Percentiles rank a stretch among this genome's conserved stretches.
phyloP scores from a whole-genome alignment of 2,329 filamentous ascomycete genomes.

The Hymenoscyphus repandus region DNA sequence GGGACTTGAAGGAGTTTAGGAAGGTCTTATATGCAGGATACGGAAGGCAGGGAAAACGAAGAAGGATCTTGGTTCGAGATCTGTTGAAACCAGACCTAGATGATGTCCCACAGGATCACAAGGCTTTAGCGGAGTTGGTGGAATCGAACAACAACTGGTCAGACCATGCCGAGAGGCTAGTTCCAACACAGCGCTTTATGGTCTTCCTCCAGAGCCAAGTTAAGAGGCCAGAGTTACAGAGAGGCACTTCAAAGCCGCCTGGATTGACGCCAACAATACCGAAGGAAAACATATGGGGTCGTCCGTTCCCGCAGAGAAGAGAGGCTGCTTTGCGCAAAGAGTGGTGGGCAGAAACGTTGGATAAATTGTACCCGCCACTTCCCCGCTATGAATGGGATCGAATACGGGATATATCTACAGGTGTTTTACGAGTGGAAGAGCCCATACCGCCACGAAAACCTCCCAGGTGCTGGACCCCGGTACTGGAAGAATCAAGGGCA shows the following conservation, averaged over 20 bases:
- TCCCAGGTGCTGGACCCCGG: background rate
- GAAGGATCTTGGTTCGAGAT: constrained; percentile 42
- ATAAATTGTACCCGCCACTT: constrained; percentile 50
- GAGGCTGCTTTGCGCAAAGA: constrained; percentile 39
- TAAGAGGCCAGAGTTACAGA: constrained; percentile 7
- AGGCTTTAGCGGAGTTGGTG: constrained; percentile 35
- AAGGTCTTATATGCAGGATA: constrained; percentile 45
- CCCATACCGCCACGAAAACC: background rate
- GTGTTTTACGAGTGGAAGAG: constrained; percentile 14
- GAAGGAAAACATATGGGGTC: constrained; percentile 45
- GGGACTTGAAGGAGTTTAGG: constrained; percentile 42
- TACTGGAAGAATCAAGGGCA: too few species aligned
- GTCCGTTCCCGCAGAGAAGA: constrained; percentile 36
- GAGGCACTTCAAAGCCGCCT: background rate
- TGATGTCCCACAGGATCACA: constrained; percentile 37
- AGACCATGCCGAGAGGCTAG: background rate
- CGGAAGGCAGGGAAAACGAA: constrained; percentile 46
- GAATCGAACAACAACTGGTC: background rate
- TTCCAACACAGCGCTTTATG: constrained; percentile 15
- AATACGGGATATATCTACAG: constrained; percentile 42
- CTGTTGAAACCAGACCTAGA: constrained; percentile 31
- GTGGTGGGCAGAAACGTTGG: constrained; percentile 43
- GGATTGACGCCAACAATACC: constrained; percentile 35
- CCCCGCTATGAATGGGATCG: constrained; percentile 50
- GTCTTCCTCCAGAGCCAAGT: constrained; percentile 23